Base-by-base conservation (phyloP, 768 basidiomycete species). In the Leccinum incarnatum region DNA sequence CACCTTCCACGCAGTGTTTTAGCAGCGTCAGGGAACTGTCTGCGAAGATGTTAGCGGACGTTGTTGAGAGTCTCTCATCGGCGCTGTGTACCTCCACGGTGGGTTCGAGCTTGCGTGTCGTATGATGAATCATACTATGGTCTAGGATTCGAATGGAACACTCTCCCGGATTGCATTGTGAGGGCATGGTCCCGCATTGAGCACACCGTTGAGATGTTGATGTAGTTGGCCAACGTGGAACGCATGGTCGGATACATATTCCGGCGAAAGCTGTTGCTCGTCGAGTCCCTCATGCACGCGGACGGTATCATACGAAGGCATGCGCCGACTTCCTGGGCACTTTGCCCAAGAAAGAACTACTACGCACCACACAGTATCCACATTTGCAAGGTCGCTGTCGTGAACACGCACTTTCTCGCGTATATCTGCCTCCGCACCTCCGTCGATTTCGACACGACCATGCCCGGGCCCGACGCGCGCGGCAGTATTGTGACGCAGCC, bases 1-100 rank as follows among this genome's bases (percentile, higher is more conserved):
- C 27, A 2, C 27, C 27, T 29, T 29, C 27, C 8, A 27, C 7
- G 27, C 27, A 27, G 27, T 27, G 27, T 29, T 29, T 29, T 8
- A 8, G 27, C 27, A 27, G 27, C 27, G 27, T 29, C 29, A 9
- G 29, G 55, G 66, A 79, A 17, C 63, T 92, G 29, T 92, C 89
- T 2, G 90, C 88, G 2, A 95, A 95, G 78, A 81, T 91, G 59
- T 77, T 95, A 34, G 91, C 91, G 0, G 93, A 95, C 61, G 87
- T 93, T 5, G 79, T 93, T 5, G 93, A 96, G 93, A 96, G 72
- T 83, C 91, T 3, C 74, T 92, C 12, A 87, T 94, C 23, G 93
- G 93, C 1, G 91, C 91, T 5, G 81, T 87, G 0, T 89, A 86
- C 70, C 69, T 88, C 4, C 81, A 87, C 58, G 88, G 89, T 0